Evolutionary conservation across 2,329 filamentous ascomycete genomes (phyloP).

Genomic region (Macroventuria anomochaeta): DNA sequence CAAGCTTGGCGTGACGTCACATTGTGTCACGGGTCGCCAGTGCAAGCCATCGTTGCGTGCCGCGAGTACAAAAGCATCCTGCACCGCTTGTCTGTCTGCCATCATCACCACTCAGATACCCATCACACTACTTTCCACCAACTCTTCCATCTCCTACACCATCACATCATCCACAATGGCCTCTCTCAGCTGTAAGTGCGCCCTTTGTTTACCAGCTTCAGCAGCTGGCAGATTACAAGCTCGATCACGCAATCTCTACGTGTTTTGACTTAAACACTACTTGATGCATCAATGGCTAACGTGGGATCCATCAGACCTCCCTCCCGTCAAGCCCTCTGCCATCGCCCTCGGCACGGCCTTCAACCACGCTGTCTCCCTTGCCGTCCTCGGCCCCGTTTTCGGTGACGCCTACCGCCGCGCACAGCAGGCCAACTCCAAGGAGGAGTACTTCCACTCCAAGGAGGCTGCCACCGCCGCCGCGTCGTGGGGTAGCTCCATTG

Average conservation of each 20-base stretch:
- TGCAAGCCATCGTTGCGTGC: constrained; percentile 29
- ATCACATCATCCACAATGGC: constrained; percentile 58
- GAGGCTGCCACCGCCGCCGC: constrained; percentile 87
- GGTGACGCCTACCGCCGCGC: constrained; percentile 94
- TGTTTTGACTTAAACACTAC: constrained; percentile 12
- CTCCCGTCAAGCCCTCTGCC: constrained; percentile 94
- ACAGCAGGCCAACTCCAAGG: constrained; percentile 89
- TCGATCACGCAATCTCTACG: constrained; percentile 20
- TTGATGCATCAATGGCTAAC: constrained; percentile 26
- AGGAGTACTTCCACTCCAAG: constrained; percentile 94
- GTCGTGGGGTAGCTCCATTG: constrained; percentile 87
- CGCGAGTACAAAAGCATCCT: constrained; percentile 43
- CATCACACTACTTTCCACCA: constrained; percentile 17
- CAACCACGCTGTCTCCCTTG: constrained; percentile 89
- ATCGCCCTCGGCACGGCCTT: constrained; percentile 96
- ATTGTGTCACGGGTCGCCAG: constrained; percentile 30
- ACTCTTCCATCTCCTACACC: constrained; percentile 24
- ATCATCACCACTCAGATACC: constrained; percentile 23
- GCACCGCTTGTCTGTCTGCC: constrained; percentile 34
- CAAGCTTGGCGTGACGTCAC: constrained; percentile 42
- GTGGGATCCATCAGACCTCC: constrained; percentile 61
- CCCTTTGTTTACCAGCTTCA: not conserved
- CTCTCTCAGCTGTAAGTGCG: constrained; percentile 63
- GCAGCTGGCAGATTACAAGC: not conserved
- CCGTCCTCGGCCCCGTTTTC: constrained; percentile 86